Conservation (phyloP, 345 rosid genomes). For the Citropsis articulata region DNA sequence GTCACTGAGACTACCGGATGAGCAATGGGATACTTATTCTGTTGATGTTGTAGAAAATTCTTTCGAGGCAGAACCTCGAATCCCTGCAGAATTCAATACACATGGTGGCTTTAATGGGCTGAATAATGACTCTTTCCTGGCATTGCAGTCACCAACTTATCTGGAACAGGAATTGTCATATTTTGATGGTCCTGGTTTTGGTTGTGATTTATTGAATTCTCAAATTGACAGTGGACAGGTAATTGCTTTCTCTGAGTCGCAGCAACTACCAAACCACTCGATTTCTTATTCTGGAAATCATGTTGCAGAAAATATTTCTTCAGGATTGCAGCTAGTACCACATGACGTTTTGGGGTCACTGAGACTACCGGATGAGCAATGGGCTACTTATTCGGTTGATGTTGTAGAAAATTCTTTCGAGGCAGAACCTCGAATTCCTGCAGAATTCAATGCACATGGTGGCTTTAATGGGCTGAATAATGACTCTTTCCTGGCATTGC, state of each 20-base stretch:
- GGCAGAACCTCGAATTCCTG: background rate
- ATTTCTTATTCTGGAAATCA: background rate
- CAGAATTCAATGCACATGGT: background rate
- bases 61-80: background rate
- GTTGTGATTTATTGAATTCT: background rate
- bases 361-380: no score
- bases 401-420: background rate
- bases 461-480: background rate
- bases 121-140: background rate
- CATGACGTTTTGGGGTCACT: no score
- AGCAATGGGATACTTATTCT: background rate
- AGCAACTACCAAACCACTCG: background rate
- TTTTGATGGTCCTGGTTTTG: background rate
- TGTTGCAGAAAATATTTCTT: background rate
- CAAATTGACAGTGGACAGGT: background rate
- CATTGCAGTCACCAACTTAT: background rate
- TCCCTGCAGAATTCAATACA: background rate
- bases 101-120: background rate
- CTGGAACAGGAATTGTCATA: background rate
- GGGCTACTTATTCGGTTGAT: background rate
- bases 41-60: background rate
- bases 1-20: no score
- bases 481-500: background rate
- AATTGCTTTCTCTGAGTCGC: background rate
- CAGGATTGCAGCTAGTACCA: background rate